phyloP scores from a whole-genome alignment of 768 basidiomycete genomes.

The Mycena galopus region DNA sequence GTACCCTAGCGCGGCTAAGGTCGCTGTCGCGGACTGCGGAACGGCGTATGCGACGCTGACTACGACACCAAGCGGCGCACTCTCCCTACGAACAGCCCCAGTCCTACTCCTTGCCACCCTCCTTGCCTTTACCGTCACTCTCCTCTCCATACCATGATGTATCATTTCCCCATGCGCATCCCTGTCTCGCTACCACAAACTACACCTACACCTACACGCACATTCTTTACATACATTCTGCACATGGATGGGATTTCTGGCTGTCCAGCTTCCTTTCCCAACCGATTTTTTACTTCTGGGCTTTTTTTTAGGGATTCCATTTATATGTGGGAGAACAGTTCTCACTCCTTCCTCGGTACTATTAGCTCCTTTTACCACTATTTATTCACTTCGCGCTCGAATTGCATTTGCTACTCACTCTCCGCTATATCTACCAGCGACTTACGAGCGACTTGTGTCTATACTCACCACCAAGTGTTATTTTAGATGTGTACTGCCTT shows the following conservation, averaged over 20 bases:
- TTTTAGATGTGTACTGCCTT: neutral
- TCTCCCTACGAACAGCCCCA: neutral
- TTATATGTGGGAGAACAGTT: neutral
- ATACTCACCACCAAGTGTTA: constrained; percentile 13
- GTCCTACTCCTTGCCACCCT: neutral
- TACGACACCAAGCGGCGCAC: neutral
- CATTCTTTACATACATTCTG: constrained; percentile 17
- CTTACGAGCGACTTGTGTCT: neutral
- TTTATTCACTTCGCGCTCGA: constrained; percentile 27
- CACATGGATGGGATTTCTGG: constrained; percentile 6
- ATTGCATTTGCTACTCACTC: constrained; percentile 14
- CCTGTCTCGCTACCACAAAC: neutral
- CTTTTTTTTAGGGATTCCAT: constrained; percentile 5
- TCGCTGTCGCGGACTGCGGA: constrained; percentile 66
- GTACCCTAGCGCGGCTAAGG: constrained; percentile 62
- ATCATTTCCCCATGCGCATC: neutral
- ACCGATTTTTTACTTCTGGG: constrained; percentile 5
- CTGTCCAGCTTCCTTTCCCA: neutral
- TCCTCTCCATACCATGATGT: constrained; percentile 8
- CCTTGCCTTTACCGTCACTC: neutral
- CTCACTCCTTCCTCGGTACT: neutral
- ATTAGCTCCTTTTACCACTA: constrained; percentile 16
- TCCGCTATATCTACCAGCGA: neutral
- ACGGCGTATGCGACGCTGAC: constrained; percentile 55
- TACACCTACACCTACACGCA: constrained; percentile 13